These are phyloP conservation scores for Leccinum incarnatum DNA, from an alignment of 768 basidiomycete genomes.

Conservation along the genomic window DNA sequence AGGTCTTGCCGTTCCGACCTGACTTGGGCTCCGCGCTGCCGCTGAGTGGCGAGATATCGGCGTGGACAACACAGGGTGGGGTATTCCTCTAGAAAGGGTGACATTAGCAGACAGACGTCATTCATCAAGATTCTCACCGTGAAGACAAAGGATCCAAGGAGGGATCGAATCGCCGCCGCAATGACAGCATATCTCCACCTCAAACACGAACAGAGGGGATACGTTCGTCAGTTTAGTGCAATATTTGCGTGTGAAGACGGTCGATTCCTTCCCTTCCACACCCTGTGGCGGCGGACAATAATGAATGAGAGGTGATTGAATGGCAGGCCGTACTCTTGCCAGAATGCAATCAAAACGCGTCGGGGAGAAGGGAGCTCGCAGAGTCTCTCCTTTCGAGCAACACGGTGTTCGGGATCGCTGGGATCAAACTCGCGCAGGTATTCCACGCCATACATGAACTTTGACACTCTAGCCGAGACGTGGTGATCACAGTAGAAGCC, in stretches of 20 bases:
- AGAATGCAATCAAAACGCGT: constrained; percentile 84
- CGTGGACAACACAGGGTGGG: constrained; percentile 78
- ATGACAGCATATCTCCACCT: constrained; percentile 84
- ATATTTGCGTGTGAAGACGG: constrained; percentile 78
- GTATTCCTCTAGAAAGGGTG: constrained; percentile 52
- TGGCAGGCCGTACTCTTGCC: constrained; percentile 48
- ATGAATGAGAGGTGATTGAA: constrained; percentile 8
- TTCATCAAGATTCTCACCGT: constrained; percentile 24
- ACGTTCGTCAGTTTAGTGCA: constrained; percentile 78
- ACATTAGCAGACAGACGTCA: constrained; percentile 1
- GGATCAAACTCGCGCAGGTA: no score
- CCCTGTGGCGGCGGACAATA: constrained; percentile 38
- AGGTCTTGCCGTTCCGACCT: constrained; percentile 64
- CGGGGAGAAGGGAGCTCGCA: constrained; percentile 77
- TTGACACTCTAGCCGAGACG: no score
- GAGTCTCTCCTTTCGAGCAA: no score
- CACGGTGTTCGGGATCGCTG: no score
- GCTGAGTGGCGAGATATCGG: constrained; percentile 69
- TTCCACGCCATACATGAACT: no score
- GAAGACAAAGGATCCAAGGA: constrained; percentile 68
- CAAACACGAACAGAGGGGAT: constrained; percentile 73
- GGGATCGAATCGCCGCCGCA: constrained; percentile 70
- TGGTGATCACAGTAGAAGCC: no score
- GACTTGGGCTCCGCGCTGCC: constrained; percentile 68
- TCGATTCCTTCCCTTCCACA: constrained; percentile 77